Conservation (phyloP, 345 rosid species). For the Sapria himalayana region DNA sequence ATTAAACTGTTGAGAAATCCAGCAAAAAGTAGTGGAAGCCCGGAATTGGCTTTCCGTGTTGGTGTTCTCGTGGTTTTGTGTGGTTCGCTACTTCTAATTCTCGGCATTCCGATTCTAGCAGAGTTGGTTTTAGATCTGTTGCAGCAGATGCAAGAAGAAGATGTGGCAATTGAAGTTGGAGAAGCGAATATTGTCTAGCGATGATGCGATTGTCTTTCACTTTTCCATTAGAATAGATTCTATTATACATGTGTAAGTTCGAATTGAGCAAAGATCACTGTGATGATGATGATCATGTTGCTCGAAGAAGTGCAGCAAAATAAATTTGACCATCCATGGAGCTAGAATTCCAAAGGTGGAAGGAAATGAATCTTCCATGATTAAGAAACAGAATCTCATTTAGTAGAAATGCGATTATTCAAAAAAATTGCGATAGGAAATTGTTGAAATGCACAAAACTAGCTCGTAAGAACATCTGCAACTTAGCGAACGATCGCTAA, state of each 20-base stretch:
- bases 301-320: background rate
- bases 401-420: no score
- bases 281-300: background rate
- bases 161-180: slow-evolving; percentile 9
- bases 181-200: background rate
- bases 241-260: background rate
- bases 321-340: background rate
- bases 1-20: slow-evolving; percentile 13
- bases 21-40: slow-evolving; percentile 3
- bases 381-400: no score
- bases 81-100: slow-evolving; percentile 10
- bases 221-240: no score
- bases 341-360: background rate
- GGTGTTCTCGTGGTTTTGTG: slow-evolving; percentile 13
- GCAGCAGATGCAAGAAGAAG: slow-evolving; percentile 11
- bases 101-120: slow-evolving; percentile 15
- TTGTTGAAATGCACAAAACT: no score
- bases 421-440: no score
- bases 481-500: no score
- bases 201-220: no score
- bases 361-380: no score
- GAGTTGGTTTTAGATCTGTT: slow-evolving; percentile 15
- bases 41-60: slow-evolving; percentile 11
- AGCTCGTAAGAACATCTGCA: no score
- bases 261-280: background rate